Evolutionary conservation across 495 filamentous ascomycete species (phyloP).

Genomic region (Neurospora africana): DNA sequence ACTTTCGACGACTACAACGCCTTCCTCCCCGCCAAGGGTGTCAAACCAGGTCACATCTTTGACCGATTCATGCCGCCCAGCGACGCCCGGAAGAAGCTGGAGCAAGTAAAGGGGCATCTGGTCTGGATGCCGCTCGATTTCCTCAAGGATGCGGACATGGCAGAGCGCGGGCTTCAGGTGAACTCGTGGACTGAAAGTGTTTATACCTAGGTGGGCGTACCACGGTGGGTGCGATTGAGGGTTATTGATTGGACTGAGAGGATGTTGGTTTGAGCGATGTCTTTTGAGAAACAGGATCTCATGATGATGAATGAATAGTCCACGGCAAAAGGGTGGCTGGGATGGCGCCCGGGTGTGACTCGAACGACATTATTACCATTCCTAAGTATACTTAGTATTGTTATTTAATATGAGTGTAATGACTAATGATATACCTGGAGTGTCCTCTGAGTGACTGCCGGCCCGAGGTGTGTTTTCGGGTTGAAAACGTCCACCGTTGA

Average conservation of each 20-base stretch:
- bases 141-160: slow-evolving; percentile 76
- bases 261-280: not conserved
- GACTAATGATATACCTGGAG: not conserved
- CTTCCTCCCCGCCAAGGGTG: slow-evolving; percentile 57
- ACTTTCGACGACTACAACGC: slow-evolving; percentile 81
- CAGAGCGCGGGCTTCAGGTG: slow-evolving; percentile 61
- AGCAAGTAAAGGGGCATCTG: slow-evolving; percentile 74
- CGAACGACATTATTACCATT: not conserved
- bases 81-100: slow-evolving; percentile 64
- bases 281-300: not conserved
- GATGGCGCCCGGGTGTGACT: not conserved
- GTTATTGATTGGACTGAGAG: not conserved
- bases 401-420: not conserved
- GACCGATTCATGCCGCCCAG: slow-evolving; percentile 58
- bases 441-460: not conserved
- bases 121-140: slow-evolving; percentile 95
- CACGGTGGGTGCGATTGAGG: not conserved
- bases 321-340: too few species aligned
- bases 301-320: not conserved
- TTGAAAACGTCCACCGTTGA: not conserved
- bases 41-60: slow-evolving; percentile 76
- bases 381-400: not conserved
- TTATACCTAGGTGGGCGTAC: slow-evolving; percentile 22
- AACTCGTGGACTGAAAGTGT: slow-evolving; percentile 42
- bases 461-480: not conserved